A percentile compares a stretch with the other conserved stretches of the same genome.
Evolutionary conservation across 768 basidiomycete genomes (phyloP).

Genomic region (Gautieria morchelliformis): DNA sequence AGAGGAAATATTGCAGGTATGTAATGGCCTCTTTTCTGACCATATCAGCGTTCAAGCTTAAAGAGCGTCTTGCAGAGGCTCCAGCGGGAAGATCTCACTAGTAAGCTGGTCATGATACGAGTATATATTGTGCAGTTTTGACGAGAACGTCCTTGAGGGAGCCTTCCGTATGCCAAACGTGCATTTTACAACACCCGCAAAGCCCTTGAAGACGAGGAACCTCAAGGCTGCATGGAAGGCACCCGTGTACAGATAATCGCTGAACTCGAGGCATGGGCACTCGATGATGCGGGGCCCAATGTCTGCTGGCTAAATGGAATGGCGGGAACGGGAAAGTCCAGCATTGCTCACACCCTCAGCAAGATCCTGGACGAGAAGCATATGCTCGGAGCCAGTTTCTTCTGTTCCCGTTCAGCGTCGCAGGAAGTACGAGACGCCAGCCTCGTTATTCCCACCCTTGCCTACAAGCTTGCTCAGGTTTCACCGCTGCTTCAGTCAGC

Average conservation of each 20-base stretch:
- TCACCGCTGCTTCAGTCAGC: background rate
- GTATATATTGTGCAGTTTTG: no score
- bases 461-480: conserved; percentile 9
- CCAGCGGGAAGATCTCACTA: no score
- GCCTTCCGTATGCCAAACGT: no score
- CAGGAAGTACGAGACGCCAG: conserved; percentile 16
- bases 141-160: no score
- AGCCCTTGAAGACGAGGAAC: no score
- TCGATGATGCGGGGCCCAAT: conserved; percentile 17
- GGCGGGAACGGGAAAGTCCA: conserved; percentile 19
- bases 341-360: conserved; percentile 17
- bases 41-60: no score
- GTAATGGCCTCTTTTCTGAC: no score
- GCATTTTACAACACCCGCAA: no score
- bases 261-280: conserved; percentile 16
- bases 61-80: no score
- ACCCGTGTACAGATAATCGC: conserved; percentile 16
- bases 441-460: conserved; percentile 19
- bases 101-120: no score
- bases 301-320: conserved; percentile 20
- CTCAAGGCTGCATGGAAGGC: conserved; percentile 12
- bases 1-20: no score
- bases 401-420: conserved; percentile 17
- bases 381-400: conserved; percentile 21
- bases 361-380: conserved; percentile 9